Base-by-base conservation (phyloP, 1,139 yeast genomes). In the Sugiyamaella grinbergsii region DNA sequence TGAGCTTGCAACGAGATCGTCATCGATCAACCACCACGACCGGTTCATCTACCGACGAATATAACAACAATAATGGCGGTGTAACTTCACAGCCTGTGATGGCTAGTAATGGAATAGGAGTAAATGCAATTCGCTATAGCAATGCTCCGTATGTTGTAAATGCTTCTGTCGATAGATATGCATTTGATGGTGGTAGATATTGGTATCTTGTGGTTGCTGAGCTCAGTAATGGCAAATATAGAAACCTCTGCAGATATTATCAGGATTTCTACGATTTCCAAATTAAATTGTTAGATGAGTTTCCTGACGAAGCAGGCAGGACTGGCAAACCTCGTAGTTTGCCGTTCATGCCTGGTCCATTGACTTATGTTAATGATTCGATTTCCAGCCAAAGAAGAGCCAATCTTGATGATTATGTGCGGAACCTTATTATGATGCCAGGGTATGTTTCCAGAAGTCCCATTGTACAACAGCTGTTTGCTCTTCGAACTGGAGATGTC, bases 231-330 rank as follows among this genome's bases (percentile, higher is more conserved):
- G 95, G 95, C 7, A 76, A 78, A 52, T 71, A 72, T 33, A 77
- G 97, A 54, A 80, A 82, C 55, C 73, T 94, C 57, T 90, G 94
- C 69, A 79, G 98, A 57, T 91, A 80, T 70, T 94, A 94, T 69
- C 97, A 93, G 67, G 98, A 94, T 71, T 94, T 94, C 67, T 93
- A 91, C 68, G 96, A 93, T 69, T 80, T 91, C 64, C 98, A 94
- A 67, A 93, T 91, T 47, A 81, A 79, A 57, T 73, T 94, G 47
- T 74, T 93, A 51, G 95, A 87, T 62, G 77, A 84, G 42, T 93
- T 87, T 73, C 98, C 98, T 2, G 82, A 77, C 57, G 98, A 93
- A 68, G 96, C 98, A 4, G 98, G 98, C 4, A 83, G 90, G 59
- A 82, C 84, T 43, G 89, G 85, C 67, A 81, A 81, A 58, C 77